Percentiles rank a stretch among this genome's conserved stretches.
Evolutionary conservation across 2,329 filamentous ascomycete species (phyloP).

Genomic region (Periconia sp.): DNA sequence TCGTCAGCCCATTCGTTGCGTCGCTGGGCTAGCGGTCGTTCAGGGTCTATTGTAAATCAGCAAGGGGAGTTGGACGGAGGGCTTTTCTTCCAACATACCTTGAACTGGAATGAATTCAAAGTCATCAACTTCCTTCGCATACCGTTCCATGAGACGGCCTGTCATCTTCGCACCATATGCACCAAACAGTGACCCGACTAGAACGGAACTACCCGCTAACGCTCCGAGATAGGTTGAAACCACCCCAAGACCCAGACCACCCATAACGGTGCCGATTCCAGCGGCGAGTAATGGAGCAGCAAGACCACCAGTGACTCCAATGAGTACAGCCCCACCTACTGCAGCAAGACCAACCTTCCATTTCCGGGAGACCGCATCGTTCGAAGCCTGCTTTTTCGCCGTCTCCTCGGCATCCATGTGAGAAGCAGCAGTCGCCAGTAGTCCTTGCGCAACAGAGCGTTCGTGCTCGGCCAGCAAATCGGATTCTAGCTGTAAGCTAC

Average conservation of each 20-base stretch:
- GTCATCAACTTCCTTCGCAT: constrained; percentile 80
- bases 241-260: constrained; percentile 72
- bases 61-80: neutral
- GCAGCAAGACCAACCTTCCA: constrained; percentile 85
- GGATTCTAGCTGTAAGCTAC: constrained; percentile 67
- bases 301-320: constrained; percentile 75
- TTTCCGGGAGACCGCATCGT: constrained; percentile 62
- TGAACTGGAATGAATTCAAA: constrained; percentile 80
- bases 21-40: constrained; percentile 21
- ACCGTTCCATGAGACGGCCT: constrained; percentile 80
- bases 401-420: constrained; percentile 76
- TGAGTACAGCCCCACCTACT: constrained; percentile 81
- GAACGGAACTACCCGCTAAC: constrained; percentile 74
- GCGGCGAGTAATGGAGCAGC: constrained; percentile 74
- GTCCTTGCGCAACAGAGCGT: constrained; percentile 68
- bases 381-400: constrained; percentile 68
- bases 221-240: constrained; percentile 77
- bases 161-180: constrained; percentile 83
- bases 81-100: constrained; percentile 34
- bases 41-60: constrained; percentile 18
- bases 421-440: constrained; percentile 66
- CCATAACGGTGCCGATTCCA: constrained; percentile 75
- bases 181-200: constrained; percentile 84
- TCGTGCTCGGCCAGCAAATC: constrained; percentile 70
- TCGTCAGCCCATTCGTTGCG: constrained; percentile 27